These are phyloP conservation scores for Colletotrichum lini DNA, from an alignment of 2,329 filamentous ascomycete genomes.

Conservation along the genomic window DNA sequence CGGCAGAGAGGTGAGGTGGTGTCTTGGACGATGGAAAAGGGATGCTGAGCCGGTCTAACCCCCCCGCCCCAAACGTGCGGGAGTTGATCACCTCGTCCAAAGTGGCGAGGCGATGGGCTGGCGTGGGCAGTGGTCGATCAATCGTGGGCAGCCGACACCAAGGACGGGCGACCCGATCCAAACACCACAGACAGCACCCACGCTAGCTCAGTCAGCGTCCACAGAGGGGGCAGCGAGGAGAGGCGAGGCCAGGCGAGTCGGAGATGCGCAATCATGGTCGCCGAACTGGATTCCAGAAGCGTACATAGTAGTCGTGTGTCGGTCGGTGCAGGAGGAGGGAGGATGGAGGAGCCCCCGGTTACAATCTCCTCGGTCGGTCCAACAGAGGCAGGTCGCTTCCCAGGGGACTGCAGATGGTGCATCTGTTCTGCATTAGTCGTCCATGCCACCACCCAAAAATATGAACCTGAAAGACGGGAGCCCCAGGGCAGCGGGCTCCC, in stretches of 20 bases:
- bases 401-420: slow-evolving; percentile 3
- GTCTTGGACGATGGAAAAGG: not conserved
- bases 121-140: no score
- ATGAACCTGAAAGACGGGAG: no score
- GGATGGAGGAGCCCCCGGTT: not conserved
- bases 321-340: not conserved
- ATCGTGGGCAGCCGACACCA: not conserved
- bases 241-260: not conserved
- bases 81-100: not conserved
- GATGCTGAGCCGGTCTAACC: not conserved
- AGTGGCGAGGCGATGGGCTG: not conserved
- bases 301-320: slow-evolving; percentile 5
- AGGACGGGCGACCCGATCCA: not conserved
- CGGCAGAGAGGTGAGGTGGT: not conserved
- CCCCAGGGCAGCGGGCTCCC: not conserved
- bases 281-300: slow-evolving; percentile 40
- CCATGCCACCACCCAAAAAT: no score
- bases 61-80: no score
- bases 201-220: slow-evolving; percentile 1
- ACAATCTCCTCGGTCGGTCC: slow-evolving; percentile 9
- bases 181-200: not conserved
- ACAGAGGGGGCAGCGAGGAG: not conserved
- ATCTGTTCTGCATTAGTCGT: not conserved
- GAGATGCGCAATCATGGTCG: not conserved
- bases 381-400: slow-evolving; percentile 20